Evolutionary conservation across 78 protist genomes (phyloP), one percentile per base, ranked within the genome.

Genomic region (Monosiga brevicollis): DNA sequence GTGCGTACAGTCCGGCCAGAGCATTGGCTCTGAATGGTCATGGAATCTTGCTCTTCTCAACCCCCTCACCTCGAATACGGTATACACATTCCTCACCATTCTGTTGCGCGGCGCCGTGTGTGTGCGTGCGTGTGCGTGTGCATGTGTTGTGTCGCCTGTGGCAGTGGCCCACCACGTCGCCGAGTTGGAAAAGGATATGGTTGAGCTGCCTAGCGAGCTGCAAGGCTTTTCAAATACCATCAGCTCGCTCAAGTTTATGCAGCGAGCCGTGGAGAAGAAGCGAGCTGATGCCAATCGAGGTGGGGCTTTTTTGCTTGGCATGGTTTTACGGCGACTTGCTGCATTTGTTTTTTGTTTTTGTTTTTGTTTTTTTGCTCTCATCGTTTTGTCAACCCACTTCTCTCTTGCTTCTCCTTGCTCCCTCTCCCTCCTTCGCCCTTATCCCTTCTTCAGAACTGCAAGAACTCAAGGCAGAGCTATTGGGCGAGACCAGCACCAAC

Each of bases 261-360:
- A 76, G 80, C 42, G 32, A 9, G 80, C 80, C 39, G 9, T 76
- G n/a, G 55, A 76, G 26, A 38, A 41, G 80, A 38, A 76, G 62
- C 62, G 62, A 6, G 62, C 6, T 6, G 62, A 49, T 6, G 62
- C 62, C 62, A 15, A 49, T 6, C 62, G 15, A 15, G 15, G 62
- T 49, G 15, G 29, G 62, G 62, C 15, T 49, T 49, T 6, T 49
- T 6, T 49, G 62, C 15, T 49, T 49, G 29, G 6, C 29, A 15
- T 49, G 6, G 62, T 49, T 49, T 49, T 6, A 20, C 15, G 62
- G 6, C 29, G 6, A 15, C 29, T 6, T 49, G 62, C 29, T 49
- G 15, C 62, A 49, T 15, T 6, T 49, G 62, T 49, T 49, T 6
- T 49, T 49, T 49, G 62, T 6, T 20, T 49, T 49, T 49, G 15